Percentiles rank a stretch among this genome's conserved stretches.
phyloP scores from a whole-genome alignment of 441 rosid species.

The Brassica balearica region DNA sequence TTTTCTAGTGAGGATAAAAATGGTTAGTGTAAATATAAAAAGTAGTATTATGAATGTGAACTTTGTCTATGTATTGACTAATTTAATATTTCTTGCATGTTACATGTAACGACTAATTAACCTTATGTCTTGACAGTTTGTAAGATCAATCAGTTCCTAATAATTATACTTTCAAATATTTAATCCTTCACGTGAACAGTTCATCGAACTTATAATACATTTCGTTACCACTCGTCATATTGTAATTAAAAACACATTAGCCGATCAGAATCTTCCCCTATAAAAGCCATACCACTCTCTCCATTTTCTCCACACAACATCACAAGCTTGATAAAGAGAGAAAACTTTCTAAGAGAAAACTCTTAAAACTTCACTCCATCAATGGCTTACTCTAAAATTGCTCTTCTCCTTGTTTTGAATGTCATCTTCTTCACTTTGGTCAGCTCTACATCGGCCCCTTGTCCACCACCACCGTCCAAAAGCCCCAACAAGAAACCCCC shows the following conservation, averaged over 20 bases:
- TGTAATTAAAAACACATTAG: not conserved
- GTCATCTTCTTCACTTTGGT: slow-evolving; percentile 37
- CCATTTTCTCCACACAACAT: slow-evolving; percentile 28
- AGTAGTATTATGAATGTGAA: too few species aligned
- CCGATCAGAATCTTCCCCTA: slow-evolving; percentile 7
- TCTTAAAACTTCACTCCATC: not conserved
- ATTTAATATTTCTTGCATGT: not conserved
- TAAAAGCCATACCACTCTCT: slow-evolving; percentile 18
- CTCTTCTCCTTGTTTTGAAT: slow-evolving; percentile 27
- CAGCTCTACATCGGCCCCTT: slow-evolving; percentile 33
- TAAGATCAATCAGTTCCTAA: not conserved
- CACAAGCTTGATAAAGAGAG: slow-evolving; percentile 24
- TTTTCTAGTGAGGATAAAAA: too few species aligned
- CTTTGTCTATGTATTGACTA: not conserved
- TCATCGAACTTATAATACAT: not conserved
- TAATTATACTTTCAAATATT: not conserved
- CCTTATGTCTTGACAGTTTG: not conserved
- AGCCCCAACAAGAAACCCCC: slow-evolving; percentile 28
- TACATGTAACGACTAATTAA: not conserved
- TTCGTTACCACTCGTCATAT: not conserved
- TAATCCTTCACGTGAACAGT: not conserved
- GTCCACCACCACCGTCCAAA: slow-evolving; percentile 35
- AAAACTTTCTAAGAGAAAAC: not conserved
- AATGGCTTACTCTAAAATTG: slow-evolving; percentile 37
- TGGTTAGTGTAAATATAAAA: too few species aligned